Conservation (phyloP, 305 asterid genomes). For the Fraxinus sp. region DNA sequence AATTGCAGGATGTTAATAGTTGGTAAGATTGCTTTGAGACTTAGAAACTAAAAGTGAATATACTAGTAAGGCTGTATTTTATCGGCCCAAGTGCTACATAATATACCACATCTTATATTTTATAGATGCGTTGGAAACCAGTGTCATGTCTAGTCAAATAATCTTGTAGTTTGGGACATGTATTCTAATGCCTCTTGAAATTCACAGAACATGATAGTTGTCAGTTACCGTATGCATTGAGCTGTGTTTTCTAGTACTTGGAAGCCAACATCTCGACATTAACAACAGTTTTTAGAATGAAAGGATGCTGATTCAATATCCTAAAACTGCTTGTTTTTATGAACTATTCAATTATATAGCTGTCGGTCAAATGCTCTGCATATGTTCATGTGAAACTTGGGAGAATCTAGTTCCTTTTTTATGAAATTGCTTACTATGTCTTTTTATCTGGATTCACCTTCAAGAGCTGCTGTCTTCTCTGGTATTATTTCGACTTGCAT, state of each 20-base stretch:
- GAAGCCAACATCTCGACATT: background rate
- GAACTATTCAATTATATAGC: background rate
- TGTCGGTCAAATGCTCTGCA: background rate
- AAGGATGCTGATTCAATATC: conserved; percentile 9
- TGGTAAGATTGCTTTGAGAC: conserved; percentile 99
- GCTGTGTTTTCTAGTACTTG: conserved; percentile 22
- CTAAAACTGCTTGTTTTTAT: background rate
- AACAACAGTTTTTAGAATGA: conserved; percentile 1
- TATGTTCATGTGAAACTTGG: conserved; percentile 10
- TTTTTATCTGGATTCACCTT: background rate
- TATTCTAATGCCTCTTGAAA: conserved; percentile 24
- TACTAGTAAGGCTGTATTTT: conserved; percentile 51
- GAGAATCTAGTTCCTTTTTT: conserved; percentile 3
- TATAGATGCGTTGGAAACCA: conserved; percentile 44
- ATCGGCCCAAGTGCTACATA: conserved; percentile 23
- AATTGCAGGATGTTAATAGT: conserved; percentile 90
- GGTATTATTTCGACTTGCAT: background rate
- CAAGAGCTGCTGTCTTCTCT: conserved; percentile 13
- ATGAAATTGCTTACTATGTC: background rate
- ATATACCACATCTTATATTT: conserved; percentile 62
- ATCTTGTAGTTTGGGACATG: conserved; percentile 39
- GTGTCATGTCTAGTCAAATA: conserved; percentile 49
- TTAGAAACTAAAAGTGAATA: conserved; percentile 70
- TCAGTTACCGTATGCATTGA: conserved; percentile 23
- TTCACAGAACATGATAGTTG: conserved; percentile 27